These are phyloP conservation scores for Aspergillus japonicus DNA, from an alignment of 2,329 filamentous ascomycete species.

Conservation along the genomic window DNA sequence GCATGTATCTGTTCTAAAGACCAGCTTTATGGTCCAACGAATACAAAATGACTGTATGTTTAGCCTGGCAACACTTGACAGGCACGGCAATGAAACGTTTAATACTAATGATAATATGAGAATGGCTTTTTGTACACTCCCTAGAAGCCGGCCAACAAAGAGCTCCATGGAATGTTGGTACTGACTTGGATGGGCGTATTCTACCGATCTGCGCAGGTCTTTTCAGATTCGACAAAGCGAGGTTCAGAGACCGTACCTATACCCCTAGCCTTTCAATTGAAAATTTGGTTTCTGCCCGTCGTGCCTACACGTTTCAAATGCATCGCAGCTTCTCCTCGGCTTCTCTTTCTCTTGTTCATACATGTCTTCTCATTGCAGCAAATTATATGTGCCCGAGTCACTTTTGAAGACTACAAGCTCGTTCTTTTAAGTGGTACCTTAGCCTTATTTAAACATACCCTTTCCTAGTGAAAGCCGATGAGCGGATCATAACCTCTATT, in stretches of 20 bases:
- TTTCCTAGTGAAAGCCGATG: no score
- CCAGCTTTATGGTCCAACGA: slow-evolving; percentile 22
- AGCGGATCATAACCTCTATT: background rate
- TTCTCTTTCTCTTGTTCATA: background rate
- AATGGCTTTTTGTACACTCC: background rate
- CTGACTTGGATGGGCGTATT: background rate
- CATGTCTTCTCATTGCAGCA: background rate
- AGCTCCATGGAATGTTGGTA: background rate
- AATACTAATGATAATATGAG: slow-evolving; percentile 37
- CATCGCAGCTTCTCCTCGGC: background rate
- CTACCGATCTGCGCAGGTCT: background rate
- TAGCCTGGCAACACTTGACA: background rate
- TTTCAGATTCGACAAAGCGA: background rate
- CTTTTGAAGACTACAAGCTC: background rate
- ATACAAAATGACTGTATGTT: slow-evolving; percentile 23
- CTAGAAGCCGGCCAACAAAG: background rate
- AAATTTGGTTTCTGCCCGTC: background rate
- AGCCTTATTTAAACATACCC: background rate
- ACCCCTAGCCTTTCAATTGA: background rate
- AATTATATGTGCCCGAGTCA: background rate
- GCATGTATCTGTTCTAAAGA: background rate
- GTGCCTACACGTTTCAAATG: background rate
- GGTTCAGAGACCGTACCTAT: background rate
- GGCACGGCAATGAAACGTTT: slow-evolving; percentile 15
- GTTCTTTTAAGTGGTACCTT: background rate